phyloP scores from a whole-genome alignment of 129 eudicot species.

The Artemisia annua region DNA sequence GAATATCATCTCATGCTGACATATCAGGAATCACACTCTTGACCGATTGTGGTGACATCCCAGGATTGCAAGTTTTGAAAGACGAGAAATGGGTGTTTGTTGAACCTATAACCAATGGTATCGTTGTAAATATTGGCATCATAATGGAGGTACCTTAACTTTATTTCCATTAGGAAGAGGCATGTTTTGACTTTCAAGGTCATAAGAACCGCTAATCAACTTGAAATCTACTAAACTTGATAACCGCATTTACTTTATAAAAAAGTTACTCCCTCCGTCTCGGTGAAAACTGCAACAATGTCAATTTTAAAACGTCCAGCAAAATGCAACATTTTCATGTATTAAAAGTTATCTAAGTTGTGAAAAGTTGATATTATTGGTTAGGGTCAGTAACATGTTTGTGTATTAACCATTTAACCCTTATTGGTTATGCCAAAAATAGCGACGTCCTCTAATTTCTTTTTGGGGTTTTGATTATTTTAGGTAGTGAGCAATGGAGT shows the following conservation, averaged over 20 bases:
- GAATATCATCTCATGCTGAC: conserved; percentile 45
- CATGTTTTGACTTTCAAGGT: conserved; percentile 10
- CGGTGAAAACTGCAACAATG: not conserved
- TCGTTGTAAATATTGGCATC: conserved; percentile 38
- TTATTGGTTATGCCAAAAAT: not conserved
- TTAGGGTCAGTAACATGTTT: not conserved
- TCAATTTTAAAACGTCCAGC: not conserved
- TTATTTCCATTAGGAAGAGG: not conserved
- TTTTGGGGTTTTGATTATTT: conserved; percentile 3
- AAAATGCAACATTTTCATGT: no score
- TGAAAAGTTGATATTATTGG: not conserved
- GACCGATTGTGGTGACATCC: conserved; percentile 41
- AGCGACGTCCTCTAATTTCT: not conserved
- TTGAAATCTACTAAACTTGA: not conserved
- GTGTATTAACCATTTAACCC: no score
- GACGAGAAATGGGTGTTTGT: conserved; percentile 40
- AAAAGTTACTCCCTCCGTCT: not conserved
- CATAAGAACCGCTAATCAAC: not conserved
- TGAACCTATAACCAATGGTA: conserved; percentile 32
- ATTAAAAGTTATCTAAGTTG: not conserved
- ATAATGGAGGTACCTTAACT: conserved; percentile 43
- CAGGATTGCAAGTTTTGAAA: conserved; percentile 43
- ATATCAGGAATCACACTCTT: conserved; percentile 36
- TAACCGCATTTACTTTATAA: not conserved
- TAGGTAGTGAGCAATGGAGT: conserved; percentile 42